Evolutionary conservation across 352 stramenopile species (phyloP), one percentile per base, ranked within the genome.

Genomic region (Phytophthora citrophthora): DNA sequence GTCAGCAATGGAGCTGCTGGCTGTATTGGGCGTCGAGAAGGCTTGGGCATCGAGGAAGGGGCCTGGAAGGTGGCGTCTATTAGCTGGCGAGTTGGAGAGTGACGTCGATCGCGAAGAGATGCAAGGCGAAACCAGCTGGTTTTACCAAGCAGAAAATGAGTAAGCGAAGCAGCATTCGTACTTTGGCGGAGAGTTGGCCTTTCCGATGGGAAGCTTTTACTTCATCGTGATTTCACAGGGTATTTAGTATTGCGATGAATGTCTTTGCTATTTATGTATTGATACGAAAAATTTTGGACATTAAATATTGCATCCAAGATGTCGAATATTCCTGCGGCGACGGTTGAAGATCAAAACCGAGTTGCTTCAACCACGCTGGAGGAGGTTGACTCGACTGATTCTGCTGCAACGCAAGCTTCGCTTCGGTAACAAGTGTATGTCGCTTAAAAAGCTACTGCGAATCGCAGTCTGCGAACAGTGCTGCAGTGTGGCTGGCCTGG

Each of bases 351-450:
- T 47, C 41, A 2, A 6, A 27, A 31, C 20, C 24, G 4, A 29
- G 15, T 11, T 18, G n/a, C 24, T 12, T 16, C 26, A 29, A 29
- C 26, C 16, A 50, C 39, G 18, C 16, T 26, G 40, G 15, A 39
- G 12, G 39, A 29, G 24, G 55, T 56, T 63, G 55, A 63, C 55
- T 63, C 55, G 5, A 63, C 55, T n/a, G 38, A 34, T 56, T 43
- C 45, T 62, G 23, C 32, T 54, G 44, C 54, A 45, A 41, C 23
- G n/a, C 36, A 41, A 16, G 13, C n/a, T 41, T 15, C 34, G 12
- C 20, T 20, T 20, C 20, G 20, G 20, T 20, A n/a, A n/a, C n/a
- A n/a, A n/a, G n/a, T n/a, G n/a, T n/a, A n/a, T n/a, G n/a, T n/a
- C n/a, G n/a, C n/a, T n/a, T n/a, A n/a, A n/a, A n/a, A n/a, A n/a